phyloP scores from a whole-genome alignment of 2,329 filamentous ascomycete genomes.

The Diaporthe capsici region DNA sequence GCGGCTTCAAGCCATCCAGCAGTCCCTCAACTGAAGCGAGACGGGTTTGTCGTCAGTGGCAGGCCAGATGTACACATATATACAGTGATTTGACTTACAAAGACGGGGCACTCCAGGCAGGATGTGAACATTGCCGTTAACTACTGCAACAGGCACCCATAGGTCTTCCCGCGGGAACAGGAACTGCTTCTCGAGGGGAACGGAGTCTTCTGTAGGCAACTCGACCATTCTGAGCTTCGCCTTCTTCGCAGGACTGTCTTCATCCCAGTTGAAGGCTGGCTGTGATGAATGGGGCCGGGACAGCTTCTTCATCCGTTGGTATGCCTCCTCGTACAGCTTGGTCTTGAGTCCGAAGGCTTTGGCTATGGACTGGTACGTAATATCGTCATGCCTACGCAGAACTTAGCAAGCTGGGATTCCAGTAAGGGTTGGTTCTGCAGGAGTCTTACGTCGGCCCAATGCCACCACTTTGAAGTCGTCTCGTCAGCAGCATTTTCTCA shows the following conservation, averaged over 20 bases:
- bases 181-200: constrained; percentile 78
- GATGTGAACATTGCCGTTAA: constrained; percentile 95
- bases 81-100: constrained; percentile 62
- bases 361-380: constrained; percentile 94
- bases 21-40: constrained; percentile 74
- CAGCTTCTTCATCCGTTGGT: constrained; percentile 85
- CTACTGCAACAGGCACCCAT: constrained; percentile 91
- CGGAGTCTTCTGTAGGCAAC: constrained; percentile 80
- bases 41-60: not conserved
- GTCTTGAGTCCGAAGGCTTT: constrained; percentile 87
- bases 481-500: constrained; percentile 26
- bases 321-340: constrained; percentile 82
- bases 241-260: constrained; percentile 80
- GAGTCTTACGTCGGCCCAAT: constrained; percentile 89
- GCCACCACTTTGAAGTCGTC: constrained; percentile 73
- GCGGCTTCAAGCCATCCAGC: constrained; percentile 81
- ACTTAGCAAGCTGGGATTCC: constrained; percentile 30
- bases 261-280: constrained; percentile 86
- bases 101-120: constrained; percentile 89
- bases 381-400: constrained; percentile 86
- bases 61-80: not conserved
- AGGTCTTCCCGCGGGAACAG: constrained; percentile 84
- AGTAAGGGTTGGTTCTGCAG: not conserved
- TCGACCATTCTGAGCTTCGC: constrained; percentile 94
- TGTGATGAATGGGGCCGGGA: constrained; percentile 81